phyloP scores from a whole-genome alignment of 768 basidiomycete species.

The Pilatotrama ljubarskyi region DNA sequence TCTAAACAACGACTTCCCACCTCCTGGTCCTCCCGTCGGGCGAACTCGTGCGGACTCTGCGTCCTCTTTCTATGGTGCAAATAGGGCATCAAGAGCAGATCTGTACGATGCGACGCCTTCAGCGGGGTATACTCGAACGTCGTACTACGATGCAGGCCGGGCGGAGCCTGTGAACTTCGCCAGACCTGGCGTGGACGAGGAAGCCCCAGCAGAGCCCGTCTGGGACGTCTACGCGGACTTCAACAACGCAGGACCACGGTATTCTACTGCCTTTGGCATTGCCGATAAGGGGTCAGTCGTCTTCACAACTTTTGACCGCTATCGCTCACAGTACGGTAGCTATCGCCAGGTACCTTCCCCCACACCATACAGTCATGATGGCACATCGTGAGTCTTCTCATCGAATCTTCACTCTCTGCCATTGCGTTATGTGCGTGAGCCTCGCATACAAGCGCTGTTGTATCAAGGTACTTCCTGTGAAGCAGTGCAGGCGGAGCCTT shows the following conservation, averaged over 20 bases:
- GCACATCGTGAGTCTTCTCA: slow-evolving; percentile 8
- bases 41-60: slow-evolving; percentile 59
- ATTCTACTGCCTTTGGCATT: slow-evolving; percentile 62
- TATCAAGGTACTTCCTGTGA: no score
- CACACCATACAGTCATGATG: slow-evolving; percentile 12
- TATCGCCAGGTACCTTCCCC: slow-evolving; percentile 30
- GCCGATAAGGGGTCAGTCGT: slow-evolving; percentile 43
- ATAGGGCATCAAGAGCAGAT: slow-evolving; percentile 45
- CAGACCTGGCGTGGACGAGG: slow-evolving; percentile 59
- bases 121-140: slow-evolving; percentile 74
- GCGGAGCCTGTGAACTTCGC: slow-evolving; percentile 66
- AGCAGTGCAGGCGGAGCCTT: no score
- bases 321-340: slow-evolving; percentile 11
- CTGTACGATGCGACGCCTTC: slow-evolving; percentile 35
- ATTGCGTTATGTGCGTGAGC: no score
- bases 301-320: background rate
- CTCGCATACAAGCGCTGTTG: no score
- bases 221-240: slow-evolving; percentile 91
- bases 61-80: slow-evolving; percentile 61
- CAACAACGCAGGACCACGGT: slow-evolving; percentile 81
- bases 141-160: slow-evolving; percentile 67
- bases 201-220: slow-evolving; percentile 50
- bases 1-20: slow-evolving; percentile 54
- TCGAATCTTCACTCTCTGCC: no score
- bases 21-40: slow-evolving; percentile 28